Evolutionary conservation across 495 filamentous ascomycete species (phyloP), one percentile per base, ranked within the genome.

Genomic region (Penicillium longicatenatum): DNA sequence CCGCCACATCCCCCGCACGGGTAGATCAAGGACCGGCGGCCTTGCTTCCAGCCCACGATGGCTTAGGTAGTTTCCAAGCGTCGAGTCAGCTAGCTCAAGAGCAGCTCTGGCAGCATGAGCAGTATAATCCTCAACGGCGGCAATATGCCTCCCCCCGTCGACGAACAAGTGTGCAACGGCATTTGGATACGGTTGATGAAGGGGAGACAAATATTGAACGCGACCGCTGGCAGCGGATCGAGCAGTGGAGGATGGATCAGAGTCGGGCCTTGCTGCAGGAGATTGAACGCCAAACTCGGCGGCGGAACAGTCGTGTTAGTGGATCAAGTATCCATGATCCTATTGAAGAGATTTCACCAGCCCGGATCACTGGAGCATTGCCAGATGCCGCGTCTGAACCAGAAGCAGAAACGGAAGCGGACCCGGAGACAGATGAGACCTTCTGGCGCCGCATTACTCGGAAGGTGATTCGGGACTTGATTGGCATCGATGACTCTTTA

Each of bases 181-280:
- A 84, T 41, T 62, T 86, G 26, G 89, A 92, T 65, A 85, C 84
- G 37, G 66, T 89, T 22, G 84, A 89, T 58, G 79, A 79, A 46
- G 82, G 85, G 42, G 81, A 82, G 29, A 75, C 75, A 21, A 78
- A 82, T 57, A 64, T 80, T 21, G 75, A 81, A 31, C 71, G 79
- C 12, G 90, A 96, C 45, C 85, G 89, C 49, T 89, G 86, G 66
- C 81, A 85, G 61, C 80, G 93, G 60, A 96, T 98, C 73, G 91
- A 97, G 71, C 79, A 84, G 43, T 98, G 94, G 94, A 81, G 93
- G 59, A 74, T 94, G 66, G 94, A 98, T 65, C 95, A 98, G 70
- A 96, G 91, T 64, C 81, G 81, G 58, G 83, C 88, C 17, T 73
- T 98, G 42, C 70, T 98, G 30, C 89, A 97, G 47, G 90, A 97